These are phyloP conservation scores for Dendrobium huoshanense DNA, from an alignment of 106 monocot species.

Conservation along the genomic window DNA sequence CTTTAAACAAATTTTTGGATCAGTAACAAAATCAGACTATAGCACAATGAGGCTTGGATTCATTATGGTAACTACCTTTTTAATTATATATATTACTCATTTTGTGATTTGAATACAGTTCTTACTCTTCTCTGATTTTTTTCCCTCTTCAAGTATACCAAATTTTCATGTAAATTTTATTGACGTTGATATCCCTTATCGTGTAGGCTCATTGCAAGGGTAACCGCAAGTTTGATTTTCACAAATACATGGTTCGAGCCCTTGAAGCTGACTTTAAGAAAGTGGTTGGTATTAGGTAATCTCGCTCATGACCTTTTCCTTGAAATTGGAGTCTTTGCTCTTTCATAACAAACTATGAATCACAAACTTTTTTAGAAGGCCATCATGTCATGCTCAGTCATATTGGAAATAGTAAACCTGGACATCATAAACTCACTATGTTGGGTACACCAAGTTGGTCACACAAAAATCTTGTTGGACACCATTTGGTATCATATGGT, in stretches of 20 bases:
- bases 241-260: slow-evolving; percentile 56
- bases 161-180: neutral
- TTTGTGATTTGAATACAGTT: neutral
- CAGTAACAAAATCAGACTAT: slow-evolving; percentile 76
- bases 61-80: slow-evolving; percentile 49
- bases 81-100: neutral
- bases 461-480: neutral
- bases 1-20: slow-evolving; percentile 82
- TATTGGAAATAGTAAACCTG: neutral
- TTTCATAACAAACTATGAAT: neutral
- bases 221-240: slow-evolving; percentile 58
- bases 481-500: neutral
- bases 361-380: neutral
- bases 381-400: neutral
- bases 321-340: neutral
- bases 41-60: slow-evolving; percentile 73
- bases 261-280: slow-evolving; percentile 70
- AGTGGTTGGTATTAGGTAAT: slow-evolving; percentile 65
- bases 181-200: no score
- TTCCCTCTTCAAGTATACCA: neutral
- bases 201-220: slow-evolving; percentile 41
- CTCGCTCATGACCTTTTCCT: neutral
- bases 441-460: neutral
- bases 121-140: neutral
- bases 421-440: neutral